Conservation (phyloP, 1,139 yeast genomes). For the Geotrichum carabidarum region DNA sequence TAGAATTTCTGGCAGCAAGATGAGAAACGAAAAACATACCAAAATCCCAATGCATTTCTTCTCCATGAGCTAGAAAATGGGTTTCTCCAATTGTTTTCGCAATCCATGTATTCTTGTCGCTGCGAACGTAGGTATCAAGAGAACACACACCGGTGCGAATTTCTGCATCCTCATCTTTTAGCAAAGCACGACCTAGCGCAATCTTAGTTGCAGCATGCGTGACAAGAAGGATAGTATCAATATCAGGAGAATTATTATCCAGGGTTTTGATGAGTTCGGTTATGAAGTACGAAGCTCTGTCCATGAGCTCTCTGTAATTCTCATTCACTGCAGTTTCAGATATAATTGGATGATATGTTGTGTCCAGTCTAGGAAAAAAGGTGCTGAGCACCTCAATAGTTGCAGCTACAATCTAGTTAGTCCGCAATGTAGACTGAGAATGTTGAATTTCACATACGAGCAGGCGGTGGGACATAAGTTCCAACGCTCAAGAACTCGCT, state of each 20-base stretch:
- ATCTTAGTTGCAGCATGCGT: conserved; percentile 85
- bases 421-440: background rate
- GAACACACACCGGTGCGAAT: conserved; percentile 54
- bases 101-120: conserved; percentile 48
- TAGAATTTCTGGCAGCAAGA: background rate
- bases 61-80: conserved; percentile 64
- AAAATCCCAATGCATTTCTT: conserved; percentile 89
- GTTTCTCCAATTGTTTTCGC: conserved; percentile 63
- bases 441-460: conserved; percentile 10
- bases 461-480: conserved; percentile 24
- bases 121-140: conserved; percentile 48
- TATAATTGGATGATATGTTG: conserved; percentile 42
- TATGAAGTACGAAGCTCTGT: conserved; percentile 51
- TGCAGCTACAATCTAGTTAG: conserved; percentile 41
- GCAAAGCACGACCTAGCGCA: conserved; percentile 65
- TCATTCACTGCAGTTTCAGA: conserved; percentile 63
- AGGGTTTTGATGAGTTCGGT: conserved; percentile 47
- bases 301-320: conserved; percentile 55
- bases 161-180: conserved; percentile 46
- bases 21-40: conserved; percentile 36
- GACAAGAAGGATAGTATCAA: conserved; percentile 55
- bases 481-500: conserved; percentile 38
- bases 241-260: conserved; percentile 50
- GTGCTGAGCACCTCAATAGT: conserved; percentile 43
- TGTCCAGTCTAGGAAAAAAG: conserved; percentile 49